Conservation (phyloP, 2,329 filamentous ascomycete genomes). For the Fusarium sp. region DNA sequence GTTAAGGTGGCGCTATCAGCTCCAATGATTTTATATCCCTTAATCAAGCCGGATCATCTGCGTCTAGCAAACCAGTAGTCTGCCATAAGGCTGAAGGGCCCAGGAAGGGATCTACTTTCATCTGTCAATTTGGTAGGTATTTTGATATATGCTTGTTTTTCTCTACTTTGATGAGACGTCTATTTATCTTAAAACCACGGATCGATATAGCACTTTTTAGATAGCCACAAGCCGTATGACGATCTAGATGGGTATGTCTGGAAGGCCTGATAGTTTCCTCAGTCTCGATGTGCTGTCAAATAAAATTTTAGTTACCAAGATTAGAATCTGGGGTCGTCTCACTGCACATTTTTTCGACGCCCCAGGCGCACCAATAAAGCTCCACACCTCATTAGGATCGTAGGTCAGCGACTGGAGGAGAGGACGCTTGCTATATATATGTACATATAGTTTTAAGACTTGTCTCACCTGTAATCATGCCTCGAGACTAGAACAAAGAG, state of each 20-base stretch:
- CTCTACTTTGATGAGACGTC: not conserved
- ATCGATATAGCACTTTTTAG: not conserved
- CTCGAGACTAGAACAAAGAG: not conserved
- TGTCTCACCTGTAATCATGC: not conserved
- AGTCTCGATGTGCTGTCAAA: not conserved
- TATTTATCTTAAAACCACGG: not conserved
- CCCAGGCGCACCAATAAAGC: not conserved
- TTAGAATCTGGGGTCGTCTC: not conserved
- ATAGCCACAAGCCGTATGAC: not conserved
- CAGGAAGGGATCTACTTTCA: not conserved
- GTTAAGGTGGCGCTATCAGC: not conserved
- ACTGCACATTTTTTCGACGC: not conserved
- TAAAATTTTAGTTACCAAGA: not conserved
- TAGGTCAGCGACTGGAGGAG: not conserved
- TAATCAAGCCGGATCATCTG: not conserved
- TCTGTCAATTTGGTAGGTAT: not conserved
- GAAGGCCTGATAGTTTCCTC: not conserved
- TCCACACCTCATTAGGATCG: not conserved
- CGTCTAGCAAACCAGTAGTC: not conserved
- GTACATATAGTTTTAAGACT: not conserved
- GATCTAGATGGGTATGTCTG: not conserved
- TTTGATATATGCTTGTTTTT: not conserved
- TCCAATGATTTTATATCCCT: not conserved
- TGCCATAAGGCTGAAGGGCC: too few relatives aligned
- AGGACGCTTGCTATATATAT: not conserved